Conservation (phyloP, 179 eudicot species). For the Amaranthus tricolor region DNA sequence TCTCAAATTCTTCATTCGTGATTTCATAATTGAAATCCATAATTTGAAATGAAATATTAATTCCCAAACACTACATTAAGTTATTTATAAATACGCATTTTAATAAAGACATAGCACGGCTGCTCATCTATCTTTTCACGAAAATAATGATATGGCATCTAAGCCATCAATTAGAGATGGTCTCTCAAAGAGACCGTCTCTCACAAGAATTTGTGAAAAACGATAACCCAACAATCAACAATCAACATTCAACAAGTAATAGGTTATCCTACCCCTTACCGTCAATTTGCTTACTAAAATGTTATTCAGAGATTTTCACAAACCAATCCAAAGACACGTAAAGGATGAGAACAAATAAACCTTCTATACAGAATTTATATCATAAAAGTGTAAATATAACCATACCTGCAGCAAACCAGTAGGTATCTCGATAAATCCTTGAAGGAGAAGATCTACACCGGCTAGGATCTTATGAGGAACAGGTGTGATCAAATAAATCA, state of each 20-base stretch:
- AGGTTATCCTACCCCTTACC: not conserved
- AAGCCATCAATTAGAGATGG: too few species aligned
- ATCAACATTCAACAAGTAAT: not conserved
- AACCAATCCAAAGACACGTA: not conserved
- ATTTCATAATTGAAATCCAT: too few species aligned
- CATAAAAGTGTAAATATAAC: not conserved
- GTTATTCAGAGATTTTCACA: not conserved
- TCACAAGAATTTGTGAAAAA: not conserved
- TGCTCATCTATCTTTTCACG: too few species aligned
- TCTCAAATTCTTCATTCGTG: too few species aligned
- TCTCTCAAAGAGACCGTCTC: too few species aligned
- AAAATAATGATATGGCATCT: too few species aligned
- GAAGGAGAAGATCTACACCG: conserved; percentile 69
- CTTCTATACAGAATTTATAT: not conserved
- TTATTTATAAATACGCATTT: too few species aligned
- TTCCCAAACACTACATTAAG: too few species aligned
- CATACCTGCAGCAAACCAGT: conserved; percentile 70
- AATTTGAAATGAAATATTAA: too few species aligned
- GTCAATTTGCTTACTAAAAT: too few species aligned
- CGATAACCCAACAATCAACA: not conserved
- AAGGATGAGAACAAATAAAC: not conserved
- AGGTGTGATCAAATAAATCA: conserved; percentile 72
- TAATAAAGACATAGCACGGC: too few species aligned
- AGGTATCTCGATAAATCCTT: conserved; percentile 79
- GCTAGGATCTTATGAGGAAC: conserved; percentile 57